These are phyloP conservation scores for Candida anutae DNA, from an alignment of 1,139 yeast species.

Conservation along the genomic window DNA sequence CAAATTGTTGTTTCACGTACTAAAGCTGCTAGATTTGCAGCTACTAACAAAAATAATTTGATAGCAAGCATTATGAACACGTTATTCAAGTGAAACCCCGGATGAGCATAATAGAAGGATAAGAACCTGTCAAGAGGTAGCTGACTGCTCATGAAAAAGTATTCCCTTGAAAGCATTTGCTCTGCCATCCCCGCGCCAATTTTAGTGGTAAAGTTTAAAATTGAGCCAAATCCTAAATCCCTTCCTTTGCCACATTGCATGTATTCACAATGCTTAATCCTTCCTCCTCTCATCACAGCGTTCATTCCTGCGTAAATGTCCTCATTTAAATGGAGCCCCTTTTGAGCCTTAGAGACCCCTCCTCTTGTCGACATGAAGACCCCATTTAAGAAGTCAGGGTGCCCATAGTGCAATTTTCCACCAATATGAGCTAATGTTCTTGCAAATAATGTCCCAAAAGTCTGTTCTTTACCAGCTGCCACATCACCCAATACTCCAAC, in stretches of 20 bases:
- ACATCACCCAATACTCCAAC: conserved; percentile 48
- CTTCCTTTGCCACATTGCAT: conserved; percentile 54
- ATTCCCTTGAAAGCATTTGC: conserved; percentile 47
- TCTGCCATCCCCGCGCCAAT: conserved; percentile 58
- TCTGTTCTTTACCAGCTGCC: conserved; percentile 53
- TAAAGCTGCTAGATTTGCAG: conserved; percentile 41
- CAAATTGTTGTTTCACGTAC: conserved; percentile 39
- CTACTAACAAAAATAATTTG: conserved; percentile 38
- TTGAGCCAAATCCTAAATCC: conserved; percentile 48
- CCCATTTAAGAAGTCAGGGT: conserved; percentile 45
- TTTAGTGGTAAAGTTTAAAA: conserved; percentile 46
- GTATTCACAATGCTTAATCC: conserved; percentile 50
- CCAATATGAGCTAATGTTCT: conserved; percentile 50
- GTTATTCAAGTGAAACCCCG: conserved; percentile 50
- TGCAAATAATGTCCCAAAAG: conserved; percentile 49
- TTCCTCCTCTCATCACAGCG: conserved; percentile 43
- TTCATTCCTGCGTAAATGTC: conserved; percentile 54
- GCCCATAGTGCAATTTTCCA: conserved; percentile 50
- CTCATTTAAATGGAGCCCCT: conserved; percentile 47
- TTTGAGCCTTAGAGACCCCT: conserved; percentile 50
- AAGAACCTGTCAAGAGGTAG: conserved; percentile 44
- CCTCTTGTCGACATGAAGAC: conserved; percentile 50
- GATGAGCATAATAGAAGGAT: conserved; percentile 49
- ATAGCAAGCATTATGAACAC: conserved; percentile 43
- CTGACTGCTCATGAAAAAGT: conserved; percentile 41